phyloP scores from a whole-genome alignment of 345 rosid species.

The Brassica cretica region DNA sequence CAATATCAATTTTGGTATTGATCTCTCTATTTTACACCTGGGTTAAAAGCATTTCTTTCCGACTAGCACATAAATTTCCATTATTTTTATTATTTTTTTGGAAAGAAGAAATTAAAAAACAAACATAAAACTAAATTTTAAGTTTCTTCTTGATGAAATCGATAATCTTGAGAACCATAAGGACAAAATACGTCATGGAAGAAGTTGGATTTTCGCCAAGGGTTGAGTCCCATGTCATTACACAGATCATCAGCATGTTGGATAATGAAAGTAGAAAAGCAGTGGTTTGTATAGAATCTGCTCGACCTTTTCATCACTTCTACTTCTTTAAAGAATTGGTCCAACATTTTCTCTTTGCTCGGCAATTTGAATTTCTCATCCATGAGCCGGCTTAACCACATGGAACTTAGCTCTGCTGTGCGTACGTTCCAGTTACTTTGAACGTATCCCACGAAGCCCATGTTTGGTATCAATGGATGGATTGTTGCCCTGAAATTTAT shows the following conservation, averaged over 20 bases:
- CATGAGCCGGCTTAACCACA: constrained; percentile 62
- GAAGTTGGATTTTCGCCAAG: constrained; percentile 66
- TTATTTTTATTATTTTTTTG: neutral
- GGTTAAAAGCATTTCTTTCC: too few species aligned
- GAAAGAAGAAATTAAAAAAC: too few species aligned
- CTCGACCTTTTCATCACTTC: constrained; percentile 60
- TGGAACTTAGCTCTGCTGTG: constrained; percentile 71
- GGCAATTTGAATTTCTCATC: constrained; percentile 69
- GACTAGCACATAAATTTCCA: too few species aligned
- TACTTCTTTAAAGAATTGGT: constrained; percentile 53
- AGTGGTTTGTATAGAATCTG: constrained; percentile 75
- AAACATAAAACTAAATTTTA: neutral
- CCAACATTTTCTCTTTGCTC: constrained; percentile 60
- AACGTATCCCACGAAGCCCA: constrained; percentile 71
- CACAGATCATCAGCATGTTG: constrained; percentile 81
- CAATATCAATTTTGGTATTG: too few species aligned
- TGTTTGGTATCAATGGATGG: constrained; percentile 83
- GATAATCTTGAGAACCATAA: constrained; percentile 63
- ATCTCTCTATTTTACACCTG: too few species aligned
- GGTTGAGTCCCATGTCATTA: constrained; percentile 73
- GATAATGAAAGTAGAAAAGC: constrained; percentile 88
- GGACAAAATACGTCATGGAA: constrained; percentile 76
- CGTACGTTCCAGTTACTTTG: constrained; percentile 78
- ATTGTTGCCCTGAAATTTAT: constrained; percentile 61
- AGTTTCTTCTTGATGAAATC: constrained; percentile 23